Percentiles rank a stretch among this genome's conserved stretches.
phyloP scores from a whole-genome alignment of 768 basidiomycete genomes.

The Wakefieldia striispora region DNA sequence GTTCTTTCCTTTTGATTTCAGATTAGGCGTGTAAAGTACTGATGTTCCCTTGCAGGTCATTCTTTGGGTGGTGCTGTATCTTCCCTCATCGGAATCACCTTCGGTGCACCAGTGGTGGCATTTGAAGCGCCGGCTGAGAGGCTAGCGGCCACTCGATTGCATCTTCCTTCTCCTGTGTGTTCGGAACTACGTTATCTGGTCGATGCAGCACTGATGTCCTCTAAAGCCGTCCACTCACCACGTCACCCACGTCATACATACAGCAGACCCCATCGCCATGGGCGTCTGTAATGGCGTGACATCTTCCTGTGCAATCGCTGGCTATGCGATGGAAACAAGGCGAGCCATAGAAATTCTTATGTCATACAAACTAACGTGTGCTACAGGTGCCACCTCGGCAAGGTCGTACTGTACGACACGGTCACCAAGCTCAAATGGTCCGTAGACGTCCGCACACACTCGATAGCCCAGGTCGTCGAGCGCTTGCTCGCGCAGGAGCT shows the following conservation, averaged over 20 bases:
- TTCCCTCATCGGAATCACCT: conserved; percentile 81
- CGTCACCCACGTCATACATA: conserved; percentile 88
- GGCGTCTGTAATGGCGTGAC: conserved; percentile 75
- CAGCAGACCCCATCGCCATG: conserved; percentile 91
- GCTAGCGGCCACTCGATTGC: conserved; percentile 69
- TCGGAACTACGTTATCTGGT: background rate
- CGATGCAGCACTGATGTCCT: conserved; percentile 1
- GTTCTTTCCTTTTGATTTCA: background rate
- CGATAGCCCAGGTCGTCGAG: conserved; percentile 70
- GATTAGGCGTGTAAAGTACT: background rate
- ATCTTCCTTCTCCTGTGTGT: conserved; percentile 82
- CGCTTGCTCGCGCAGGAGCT: conserved; percentile 53
- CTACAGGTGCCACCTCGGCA: conserved; percentile 82
- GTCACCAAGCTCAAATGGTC: conserved; percentile 78
- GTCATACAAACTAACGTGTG: background rate
- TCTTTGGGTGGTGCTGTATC: conserved; percentile 87
- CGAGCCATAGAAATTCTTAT: conserved; percentile 19
- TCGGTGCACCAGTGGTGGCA: conserved; percentile 88
- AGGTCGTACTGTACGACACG: conserved; percentile 81
- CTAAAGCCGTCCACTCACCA: conserved; percentile 66
- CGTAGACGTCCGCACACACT: conserved; percentile 70
- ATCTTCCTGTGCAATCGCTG: conserved; percentile 77
- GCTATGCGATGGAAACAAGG: conserved; percentile 82
- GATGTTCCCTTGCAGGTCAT: conserved; percentile 40
- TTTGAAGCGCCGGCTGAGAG: conserved; percentile 85